Percentiles rank a stretch among this genome's conserved stretches.
phyloP scores from a whole-genome alignment of 2,329 filamentous ascomycete species.

The Colletotrichum cereale region DNA sequence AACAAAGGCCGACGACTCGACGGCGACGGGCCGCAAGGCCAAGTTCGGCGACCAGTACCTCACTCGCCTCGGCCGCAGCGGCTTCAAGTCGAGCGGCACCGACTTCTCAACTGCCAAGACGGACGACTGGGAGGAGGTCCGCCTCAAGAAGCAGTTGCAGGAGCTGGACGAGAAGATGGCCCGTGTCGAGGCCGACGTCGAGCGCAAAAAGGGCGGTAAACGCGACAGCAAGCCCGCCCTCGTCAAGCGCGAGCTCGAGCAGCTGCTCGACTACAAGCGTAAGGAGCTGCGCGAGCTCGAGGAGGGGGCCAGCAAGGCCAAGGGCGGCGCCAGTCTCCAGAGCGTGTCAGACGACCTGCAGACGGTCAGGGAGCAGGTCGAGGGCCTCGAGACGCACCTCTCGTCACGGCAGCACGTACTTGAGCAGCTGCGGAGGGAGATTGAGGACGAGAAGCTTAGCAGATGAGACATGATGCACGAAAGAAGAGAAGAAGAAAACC shows the following conservation, averaged over 20 bases:
- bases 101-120: slow-evolving; percentile 89
- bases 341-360: slow-evolving; percentile 87
- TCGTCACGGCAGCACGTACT: slow-evolving; percentile 80
- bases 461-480: slow-evolving; percentile 47
- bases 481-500: background rate
- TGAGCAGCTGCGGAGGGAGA: slow-evolving; percentile 81
- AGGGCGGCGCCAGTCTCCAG: slow-evolving; percentile 79
- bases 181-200: slow-evolving; percentile 80
- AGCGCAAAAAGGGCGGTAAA: slow-evolving; percentile 72
- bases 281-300: slow-evolving; percentile 81
- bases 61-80: slow-evolving; percentile 86
- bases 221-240: slow-evolving; percentile 87
- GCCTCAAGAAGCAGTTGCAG: slow-evolving; percentile 89
- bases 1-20: slow-evolving; percentile 81
- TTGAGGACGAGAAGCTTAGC: slow-evolving; percentile 85
- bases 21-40: slow-evolving; percentile 88
- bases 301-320: slow-evolving; percentile 75
- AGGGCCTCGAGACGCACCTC: slow-evolving; percentile 88
- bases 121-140: slow-evolving; percentile 98
- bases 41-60: slow-evolving; percentile 99
- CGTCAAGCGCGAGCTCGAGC: slow-evolving; percentile 93
- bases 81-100: slow-evolving; percentile 85
- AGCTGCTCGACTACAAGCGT: slow-evolving; percentile 95
- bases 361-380: slow-evolving; percentile 93
- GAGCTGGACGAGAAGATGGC: slow-evolving; percentile 91